A percentile compares a stretch with the other conserved stretches of the same genome.
phyloP scores from a whole-genome alignment of 2,329 filamentous ascomycete species.

The Fusarium sp. region DNA sequence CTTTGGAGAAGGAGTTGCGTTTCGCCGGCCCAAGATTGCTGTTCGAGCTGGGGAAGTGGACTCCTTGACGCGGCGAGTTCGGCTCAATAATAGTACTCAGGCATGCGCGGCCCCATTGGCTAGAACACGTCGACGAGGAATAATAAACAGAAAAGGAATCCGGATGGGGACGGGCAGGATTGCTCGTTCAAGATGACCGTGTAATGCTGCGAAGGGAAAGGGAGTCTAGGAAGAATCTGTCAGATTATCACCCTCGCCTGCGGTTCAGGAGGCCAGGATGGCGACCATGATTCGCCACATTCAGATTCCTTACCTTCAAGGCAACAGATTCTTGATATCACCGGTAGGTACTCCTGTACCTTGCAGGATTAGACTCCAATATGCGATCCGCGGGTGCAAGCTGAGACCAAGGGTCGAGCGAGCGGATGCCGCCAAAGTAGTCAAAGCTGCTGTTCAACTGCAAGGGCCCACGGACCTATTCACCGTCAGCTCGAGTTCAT shows the following conservation, averaged over 20 bases:
- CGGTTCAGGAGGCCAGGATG: neutral
- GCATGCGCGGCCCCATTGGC: conserved; percentile 37
- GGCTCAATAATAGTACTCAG: conserved; percentile 35
- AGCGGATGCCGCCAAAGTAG: conserved; percentile 27
- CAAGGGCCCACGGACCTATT: conserved; percentile 36
- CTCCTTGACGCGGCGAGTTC: conserved; percentile 32
- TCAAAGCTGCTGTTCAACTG: conserved; percentile 24
- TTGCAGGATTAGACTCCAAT: conserved; percentile 21
- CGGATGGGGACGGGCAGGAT: conserved; percentile 23
- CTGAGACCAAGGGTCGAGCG: conserved; percentile 33
- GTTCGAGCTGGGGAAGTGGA: conserved; percentile 38
- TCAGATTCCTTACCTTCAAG: conserved; percentile 6
- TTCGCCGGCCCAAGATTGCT: conserved; percentile 19
- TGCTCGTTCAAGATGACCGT: conserved; percentile 34
- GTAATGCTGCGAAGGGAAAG: conserved; percentile 2
- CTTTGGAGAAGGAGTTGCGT: conserved; percentile 32
- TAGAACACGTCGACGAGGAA: conserved; percentile 18
- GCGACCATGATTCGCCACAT: conserved; percentile 18
- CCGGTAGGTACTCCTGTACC: conserved; percentile 25
- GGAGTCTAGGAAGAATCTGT: conserved; percentile 23
- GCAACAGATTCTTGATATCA: conserved; percentile 6
- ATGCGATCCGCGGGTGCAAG: conserved; percentile 27
- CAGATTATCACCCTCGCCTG: conserved; percentile 16
- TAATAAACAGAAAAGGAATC: conserved; percentile 39
- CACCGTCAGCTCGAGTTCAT: conserved; percentile 34